Evolutionary conservation across 2,329 filamentous ascomycete species (phyloP), one percentile per base, ranked within the genome.

Genomic region (Apiospora marii): DNA sequence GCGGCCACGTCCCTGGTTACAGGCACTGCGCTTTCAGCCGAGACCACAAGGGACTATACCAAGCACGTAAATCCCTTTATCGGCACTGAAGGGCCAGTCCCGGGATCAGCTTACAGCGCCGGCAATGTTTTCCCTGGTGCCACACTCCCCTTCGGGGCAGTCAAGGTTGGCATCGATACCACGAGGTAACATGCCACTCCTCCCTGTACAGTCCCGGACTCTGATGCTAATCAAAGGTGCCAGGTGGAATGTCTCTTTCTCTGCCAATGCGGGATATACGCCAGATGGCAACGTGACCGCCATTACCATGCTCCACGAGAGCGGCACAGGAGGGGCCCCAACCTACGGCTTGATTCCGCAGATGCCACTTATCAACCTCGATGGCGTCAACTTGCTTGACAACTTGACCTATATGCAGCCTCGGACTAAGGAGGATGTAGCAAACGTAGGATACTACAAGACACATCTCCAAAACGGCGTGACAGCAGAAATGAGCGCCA

Each of bases 301-400:
- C 3, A 85, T 88, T 74, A 86, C 84, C 27, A 85, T 88, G 84
- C 84, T 89, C 79, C 87, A 90, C 72, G 87, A 88, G 73, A 85
- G 84, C 70, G 88, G 88, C 0, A 91, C 88, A 0, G 89, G 89
- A 19, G 89, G 89, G 0, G 85, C 85, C 13, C 87, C 89, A 0
- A 91, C 89, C 72, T 91, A 91, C 72, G 89, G 89, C 0, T 82
- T 90, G 5, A 84, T 88, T 48, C 82, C 85, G 0, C 86, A 87
- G 73, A 82, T 88, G 78, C 87, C 85, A 0, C 78, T 88, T 12
- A 80, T 79, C 3, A 80, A 74, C 1, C 73, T 86, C 1, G 84
- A 85, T 0, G 78, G 80, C 7, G 79, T 87, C 53, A 82, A 81
- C 73, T 78, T 90, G 13, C 82, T 85, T 2, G 87, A 89, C 75